A percentile compares a stretch with the other conserved stretches of the same genome.
Evolutionary conservation across 306 rosid species (phyloP).

Genomic region (Vigna unguiculata): DNA sequence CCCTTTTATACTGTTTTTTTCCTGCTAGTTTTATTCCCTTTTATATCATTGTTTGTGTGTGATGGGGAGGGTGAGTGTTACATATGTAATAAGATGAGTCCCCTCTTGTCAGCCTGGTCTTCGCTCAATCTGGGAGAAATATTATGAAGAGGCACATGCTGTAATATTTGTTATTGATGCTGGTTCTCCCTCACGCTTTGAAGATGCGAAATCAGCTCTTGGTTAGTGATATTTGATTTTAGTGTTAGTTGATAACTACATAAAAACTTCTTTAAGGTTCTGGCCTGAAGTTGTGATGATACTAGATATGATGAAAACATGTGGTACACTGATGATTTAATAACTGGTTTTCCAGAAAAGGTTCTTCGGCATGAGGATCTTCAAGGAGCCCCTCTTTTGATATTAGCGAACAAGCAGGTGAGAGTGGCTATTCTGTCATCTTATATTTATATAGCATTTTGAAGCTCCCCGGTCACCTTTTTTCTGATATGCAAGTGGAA

Average conservation of each 20-base stretch:
- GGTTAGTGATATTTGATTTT: slow-evolving; percentile 67
- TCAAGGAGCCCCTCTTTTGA: slow-evolving; percentile 95
- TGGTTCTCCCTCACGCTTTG: slow-evolving; percentile 82
- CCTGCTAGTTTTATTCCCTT: slow-evolving; percentile 22
- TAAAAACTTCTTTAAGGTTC: slow-evolving; percentile 22
- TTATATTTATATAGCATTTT: slow-evolving; percentile 18
- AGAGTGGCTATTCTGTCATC: slow-evolving; percentile 33
- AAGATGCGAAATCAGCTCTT: slow-evolving; percentile 95
- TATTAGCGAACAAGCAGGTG: slow-evolving; percentile 98
- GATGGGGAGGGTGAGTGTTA: slow-evolving; percentile 20
- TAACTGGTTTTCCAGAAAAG: slow-evolving; percentile 72
- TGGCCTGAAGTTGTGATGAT: slow-evolving; percentile 34
- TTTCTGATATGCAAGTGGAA: neutral
- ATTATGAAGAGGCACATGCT: slow-evolving; percentile 98
- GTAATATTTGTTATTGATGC: slow-evolving; percentile 92
- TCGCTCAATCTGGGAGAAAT: slow-evolving; percentile 99
- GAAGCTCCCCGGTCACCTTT: slow-evolving; percentile 26
- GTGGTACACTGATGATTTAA: slow-evolving; percentile 38
- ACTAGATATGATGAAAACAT: slow-evolving; percentile 20
- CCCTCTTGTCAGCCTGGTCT: slow-evolving; percentile 79
- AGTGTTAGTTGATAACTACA: slow-evolving; percentile 23
- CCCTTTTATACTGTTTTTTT: slow-evolving; percentile 28
- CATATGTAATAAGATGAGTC: slow-evolving; percentile 36
- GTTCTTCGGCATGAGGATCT: slow-evolving; percentile 96
- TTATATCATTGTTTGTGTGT: slow-evolving; percentile 16